Evolutionary conservation across 2,329 filamentous ascomycete species (phyloP), one percentile per base, ranked within the genome.

Genomic region (Xylaria digitata): DNA sequence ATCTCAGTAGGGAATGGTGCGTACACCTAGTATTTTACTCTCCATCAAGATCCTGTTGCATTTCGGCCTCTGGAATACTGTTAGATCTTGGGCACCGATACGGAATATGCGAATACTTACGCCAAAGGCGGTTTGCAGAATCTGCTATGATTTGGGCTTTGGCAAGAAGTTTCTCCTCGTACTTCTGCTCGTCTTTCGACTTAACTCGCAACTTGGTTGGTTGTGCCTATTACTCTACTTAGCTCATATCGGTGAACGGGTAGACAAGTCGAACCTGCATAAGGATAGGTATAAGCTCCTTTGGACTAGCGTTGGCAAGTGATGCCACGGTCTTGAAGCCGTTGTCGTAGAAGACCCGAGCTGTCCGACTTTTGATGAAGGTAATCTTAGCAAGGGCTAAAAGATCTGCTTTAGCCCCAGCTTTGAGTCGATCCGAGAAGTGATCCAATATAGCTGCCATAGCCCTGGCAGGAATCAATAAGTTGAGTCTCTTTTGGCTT

Each of bases 321-420:
- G 87, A 83, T 42, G 88, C 87, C 32, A 93, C 81, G 26, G 86
- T 90, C 73, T 87, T 89, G 74, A 91, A 91, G 1, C 92, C 92
- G 75, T 91, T 93, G 63, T 94, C 92, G 83, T 91, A 92, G 68
- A 94, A 90, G 6, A 93, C 82, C 15, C 86, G 79, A 19, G 92
- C 92, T 15, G 91, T 94, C 61, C 90, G 87, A 74, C 90, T 92
- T 77, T 94, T 94, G 72, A 94, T 86, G 74, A 90, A 93, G 0
- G 90, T 88, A 46, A 94, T 88, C 76, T 90, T 88, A 1, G 91
- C 86, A 74, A 94, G 83, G 3, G 89, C 89, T 9, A 94, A 80
- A 17, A 94, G 82, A 73, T 94, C 92, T 0, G 89, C 85, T 65
- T 86, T 87, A 0, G 91, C 92, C 0, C 91, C 91, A 11, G 91